A percentile compares a stretch with the other conserved stretches of the same genome.
Conservation (phyloP, 2,329 filamentous ascomycete species). For the Exophiala dermatitidis region DNA sequence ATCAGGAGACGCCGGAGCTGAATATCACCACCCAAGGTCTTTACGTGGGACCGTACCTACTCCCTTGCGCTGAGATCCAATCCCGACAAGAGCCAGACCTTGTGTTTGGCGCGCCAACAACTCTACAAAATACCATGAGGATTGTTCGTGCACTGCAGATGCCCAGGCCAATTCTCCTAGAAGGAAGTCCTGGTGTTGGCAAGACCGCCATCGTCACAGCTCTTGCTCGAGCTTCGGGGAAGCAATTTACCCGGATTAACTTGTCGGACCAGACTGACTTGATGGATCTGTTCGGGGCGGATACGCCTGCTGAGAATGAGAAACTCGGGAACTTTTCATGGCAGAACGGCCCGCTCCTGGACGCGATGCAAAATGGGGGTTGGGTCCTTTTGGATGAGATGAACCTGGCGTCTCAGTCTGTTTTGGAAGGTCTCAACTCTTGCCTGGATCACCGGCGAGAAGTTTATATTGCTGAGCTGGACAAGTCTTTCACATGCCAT, state of each 20-base stretch:
- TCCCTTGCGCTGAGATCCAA: slow-evolving; percentile 38
- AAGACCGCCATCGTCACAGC: slow-evolving; percentile 92
- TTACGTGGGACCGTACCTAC: slow-evolving; percentile 64
- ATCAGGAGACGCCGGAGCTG: slow-evolving; percentile 57
- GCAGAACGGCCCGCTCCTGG: slow-evolving; percentile 90
- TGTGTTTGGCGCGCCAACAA: slow-evolving; percentile 83
- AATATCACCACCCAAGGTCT: slow-evolving; percentile 48
- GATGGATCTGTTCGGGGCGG: slow-evolving; percentile 94
- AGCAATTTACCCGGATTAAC: slow-evolving; percentile 85
- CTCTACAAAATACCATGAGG: slow-evolving; percentile 80
- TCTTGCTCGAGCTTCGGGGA: slow-evolving; percentile 69
- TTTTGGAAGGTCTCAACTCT: slow-evolving; percentile 90
- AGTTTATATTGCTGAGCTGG: slow-evolving; percentile 89
- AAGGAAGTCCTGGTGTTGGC: slow-evolving; percentile 95
- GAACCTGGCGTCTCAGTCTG: slow-evolving; percentile 95
- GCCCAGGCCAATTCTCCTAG: slow-evolving; percentile 82
- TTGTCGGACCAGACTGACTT: slow-evolving; percentile 95
- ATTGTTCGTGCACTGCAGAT: slow-evolving; percentile 84
- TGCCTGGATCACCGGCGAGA: slow-evolving; percentile 94
- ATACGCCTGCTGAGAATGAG: slow-evolving; percentile 90
- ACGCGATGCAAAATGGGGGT: slow-evolving; percentile 91
- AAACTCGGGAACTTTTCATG: slow-evolving; percentile 86
- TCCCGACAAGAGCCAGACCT: slow-evolving; percentile 55
- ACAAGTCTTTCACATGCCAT: slow-evolving; percentile 87
- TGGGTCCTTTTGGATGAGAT: slow-evolving; percentile 98